phyloP scores from a whole-genome alignment of 768 basidiomycete genomes.

The Rhodotorula kratochvilovae region DNA sequence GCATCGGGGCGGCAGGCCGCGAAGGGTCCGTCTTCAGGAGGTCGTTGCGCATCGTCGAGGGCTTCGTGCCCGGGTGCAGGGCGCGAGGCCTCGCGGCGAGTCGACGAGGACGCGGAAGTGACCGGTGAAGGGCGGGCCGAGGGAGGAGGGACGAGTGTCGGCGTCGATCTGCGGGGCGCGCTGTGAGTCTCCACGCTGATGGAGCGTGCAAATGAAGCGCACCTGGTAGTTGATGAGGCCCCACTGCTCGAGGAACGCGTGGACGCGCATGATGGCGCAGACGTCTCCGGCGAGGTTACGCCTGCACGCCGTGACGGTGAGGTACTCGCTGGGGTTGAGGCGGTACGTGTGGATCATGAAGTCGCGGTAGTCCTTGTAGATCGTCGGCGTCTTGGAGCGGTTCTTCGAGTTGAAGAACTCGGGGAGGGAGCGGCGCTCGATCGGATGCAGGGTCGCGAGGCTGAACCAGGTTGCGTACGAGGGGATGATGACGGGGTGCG shows the following conservation, averaged over 20 bases:
- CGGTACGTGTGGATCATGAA: conserved; percentile 99
- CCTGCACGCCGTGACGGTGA: conserved; percentile 94
- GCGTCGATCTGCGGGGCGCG: conserved; percentile 75
- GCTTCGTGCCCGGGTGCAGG: conserved; percentile 59
- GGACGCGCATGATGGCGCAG: conserved; percentile 96
- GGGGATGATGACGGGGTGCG: conserved; percentile 89
- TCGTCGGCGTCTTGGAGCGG: conserved; percentile 86
- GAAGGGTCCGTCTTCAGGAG: conserved; percentile 44
- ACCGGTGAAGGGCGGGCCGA: conserved; percentile 95
- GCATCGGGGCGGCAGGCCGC: conserved; percentile 46
- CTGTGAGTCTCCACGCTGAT: not conserved
- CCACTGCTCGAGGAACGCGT: conserved; percentile 98
- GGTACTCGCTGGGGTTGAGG: conserved; percentile 85
- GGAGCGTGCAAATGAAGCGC: conserved; percentile 39
- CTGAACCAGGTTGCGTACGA: conserved; percentile 98
- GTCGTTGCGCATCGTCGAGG: conserved; percentile 30
- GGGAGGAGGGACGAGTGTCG: conserved; percentile 84
- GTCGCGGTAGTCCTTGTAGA: conserved; percentile 99
- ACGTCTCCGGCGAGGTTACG: conserved; percentile 96
- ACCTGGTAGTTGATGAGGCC: conserved; percentile 98
- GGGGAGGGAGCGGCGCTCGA: conserved; percentile 85
- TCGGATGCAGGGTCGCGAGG: conserved; percentile 84
- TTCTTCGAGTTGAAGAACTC: conserved; percentile 98
- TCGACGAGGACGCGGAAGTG: conserved; percentile 98
- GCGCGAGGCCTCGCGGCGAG: conserved; percentile 90